Evolutionary conservation across 2,329 filamentous ascomycete species (phyloP).

Genomic region (Eutypella sp.): DNA sequence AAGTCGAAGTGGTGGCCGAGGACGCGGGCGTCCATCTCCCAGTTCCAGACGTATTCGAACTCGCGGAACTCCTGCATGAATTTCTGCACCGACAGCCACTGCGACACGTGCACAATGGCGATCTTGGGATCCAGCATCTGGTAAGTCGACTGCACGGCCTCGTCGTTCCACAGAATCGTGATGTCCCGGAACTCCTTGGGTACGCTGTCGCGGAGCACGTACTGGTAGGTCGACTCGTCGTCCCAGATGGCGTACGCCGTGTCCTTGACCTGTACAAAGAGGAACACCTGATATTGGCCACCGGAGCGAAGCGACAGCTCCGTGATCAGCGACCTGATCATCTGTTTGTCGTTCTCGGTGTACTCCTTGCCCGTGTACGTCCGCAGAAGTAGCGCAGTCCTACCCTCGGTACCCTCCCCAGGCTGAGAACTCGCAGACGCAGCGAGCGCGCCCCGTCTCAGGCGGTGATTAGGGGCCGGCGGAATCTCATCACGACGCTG

Average conservation of each 20-base stretch:
- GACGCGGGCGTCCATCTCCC: conserved; percentile 78
- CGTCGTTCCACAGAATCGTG: conserved; percentile 68
- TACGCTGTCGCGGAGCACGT: conserved; percentile 56
- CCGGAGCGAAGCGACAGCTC: conserved; percentile 73
- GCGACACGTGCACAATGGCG: conserved; percentile 51
- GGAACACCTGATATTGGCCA: conserved; percentile 74
- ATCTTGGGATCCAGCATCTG: conserved; percentile 59
- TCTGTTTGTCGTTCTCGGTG: conserved; percentile 72
- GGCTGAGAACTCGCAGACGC: conserved; percentile 3
- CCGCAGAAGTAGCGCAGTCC: conserved; percentile 71
- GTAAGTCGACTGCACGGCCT: conserved; percentile 72
- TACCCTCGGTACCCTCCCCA: conserved; percentile 32
- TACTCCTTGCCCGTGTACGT: conserved; percentile 73
- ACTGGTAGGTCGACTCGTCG: conserved; percentile 53
- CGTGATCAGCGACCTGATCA: conserved; percentile 71
- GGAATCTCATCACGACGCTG: conserved; percentile 21
- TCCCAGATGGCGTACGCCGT: conserved; percentile 52
- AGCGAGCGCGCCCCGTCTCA: conserved; percentile 5
- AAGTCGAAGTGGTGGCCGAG: conserved; percentile 80
- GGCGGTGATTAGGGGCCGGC: conserved; percentile 10
- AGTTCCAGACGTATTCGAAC: conserved; percentile 81
- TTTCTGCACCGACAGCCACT: conserved; percentile 70
- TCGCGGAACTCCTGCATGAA: conserved; percentile 72
- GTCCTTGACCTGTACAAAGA: conserved; percentile 75
- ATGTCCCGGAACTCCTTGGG: conserved; percentile 67